Evolutionary conservation across 2,329 filamentous ascomycete genomes (phyloP).

Genomic region (Xylariaceae sp.): DNA sequence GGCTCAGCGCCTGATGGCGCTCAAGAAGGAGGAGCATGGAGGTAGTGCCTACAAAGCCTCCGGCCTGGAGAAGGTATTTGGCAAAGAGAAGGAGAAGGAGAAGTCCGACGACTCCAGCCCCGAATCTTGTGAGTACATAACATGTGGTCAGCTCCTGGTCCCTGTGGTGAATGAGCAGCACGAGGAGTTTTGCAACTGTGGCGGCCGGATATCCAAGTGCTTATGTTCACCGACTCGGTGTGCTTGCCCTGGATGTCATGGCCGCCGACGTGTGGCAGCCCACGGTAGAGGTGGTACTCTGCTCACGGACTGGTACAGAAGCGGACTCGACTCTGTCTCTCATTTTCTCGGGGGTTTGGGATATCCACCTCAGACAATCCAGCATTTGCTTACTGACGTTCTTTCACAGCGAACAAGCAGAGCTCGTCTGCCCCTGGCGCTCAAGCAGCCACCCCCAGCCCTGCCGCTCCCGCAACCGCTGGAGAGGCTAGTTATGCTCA

Average conservation of each 20-base stretch:
- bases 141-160: slow-evolving; percentile 13
- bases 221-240: background rate
- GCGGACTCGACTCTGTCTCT: too few species aligned
- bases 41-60: slow-evolving; percentile 55
- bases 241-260: background rate
- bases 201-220: background rate
- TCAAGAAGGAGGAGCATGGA: slow-evolving; percentile 67
- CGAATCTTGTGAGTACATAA: slow-evolving; percentile 15
- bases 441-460: too few species aligned
- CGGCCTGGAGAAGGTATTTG: slow-evolving; percentile 53
- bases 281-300: too few species aligned
- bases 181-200: slow-evolving; percentile 9
- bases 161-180: slow-evolving; percentile 6
- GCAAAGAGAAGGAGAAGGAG: slow-evolving; percentile 44
- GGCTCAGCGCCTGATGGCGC: slow-evolving; percentile 77
- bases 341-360: too few species aligned
- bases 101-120: slow-evolving; percentile 12
- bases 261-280: too few species aligned
- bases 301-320: too few species aligned
- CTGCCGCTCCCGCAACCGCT: background rate
- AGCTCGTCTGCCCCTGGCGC: too few species aligned
- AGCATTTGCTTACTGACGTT: too few species aligned
- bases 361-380: too few species aligned
- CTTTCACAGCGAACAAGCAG: too few species aligned
- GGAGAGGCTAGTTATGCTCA: slow-evolving; percentile 6